Percentiles rank a stretch among this genome's conserved stretches.
phyloP scores from a whole-genome alignment of 768 basidiomycete genomes.

The Russula abietina region DNA sequence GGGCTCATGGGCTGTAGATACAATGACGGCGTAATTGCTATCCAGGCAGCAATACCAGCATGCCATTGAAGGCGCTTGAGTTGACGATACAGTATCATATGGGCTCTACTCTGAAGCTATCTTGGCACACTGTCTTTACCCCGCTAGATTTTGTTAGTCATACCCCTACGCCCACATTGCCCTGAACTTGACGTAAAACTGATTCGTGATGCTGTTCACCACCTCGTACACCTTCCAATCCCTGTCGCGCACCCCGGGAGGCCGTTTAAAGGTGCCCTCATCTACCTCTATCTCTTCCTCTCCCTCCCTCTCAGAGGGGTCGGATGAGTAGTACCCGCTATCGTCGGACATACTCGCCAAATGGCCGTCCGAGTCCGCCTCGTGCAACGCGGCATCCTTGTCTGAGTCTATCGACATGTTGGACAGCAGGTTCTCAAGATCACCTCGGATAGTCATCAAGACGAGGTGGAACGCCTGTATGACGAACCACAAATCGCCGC shows the following conservation, averaged over 20 bases:
- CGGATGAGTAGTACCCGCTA: constrained; percentile 32
- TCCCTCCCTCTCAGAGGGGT: constrained; percentile 29
- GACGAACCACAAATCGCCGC: constrained; percentile 59
- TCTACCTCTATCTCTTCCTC: constrained; percentile 29
- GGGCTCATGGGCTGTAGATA: too few species aligned
- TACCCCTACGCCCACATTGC: constrained; percentile 44
- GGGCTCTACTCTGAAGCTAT: too few species aligned
- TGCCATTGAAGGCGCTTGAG: too few species aligned
- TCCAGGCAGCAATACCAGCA: too few species aligned
- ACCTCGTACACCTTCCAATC: constrained; percentile 57
- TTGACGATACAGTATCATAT: too few species aligned
- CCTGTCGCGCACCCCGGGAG: constrained; percentile 36
- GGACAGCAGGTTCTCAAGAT: constrained; percentile 43
- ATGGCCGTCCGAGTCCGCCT: constrained; percentile 23
- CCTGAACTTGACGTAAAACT: constrained; percentile 55
- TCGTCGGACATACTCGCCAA: constrained; percentile 29
- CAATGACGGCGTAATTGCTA: too few species aligned
- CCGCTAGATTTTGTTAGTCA: too few species aligned
- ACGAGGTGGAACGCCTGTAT: constrained; percentile 54
- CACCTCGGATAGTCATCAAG: constrained; percentile 43
- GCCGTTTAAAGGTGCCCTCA: constrained; percentile 30
- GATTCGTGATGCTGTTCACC: constrained; percentile 37
- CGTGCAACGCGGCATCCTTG: not conserved
- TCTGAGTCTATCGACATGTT: constrained; percentile 25
- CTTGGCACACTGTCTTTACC: too few species aligned